These are phyloP conservation scores for Suillus ampliporus DNA, from an alignment of 768 basidiomycete genomes.

Conservation along the genomic window DNA sequence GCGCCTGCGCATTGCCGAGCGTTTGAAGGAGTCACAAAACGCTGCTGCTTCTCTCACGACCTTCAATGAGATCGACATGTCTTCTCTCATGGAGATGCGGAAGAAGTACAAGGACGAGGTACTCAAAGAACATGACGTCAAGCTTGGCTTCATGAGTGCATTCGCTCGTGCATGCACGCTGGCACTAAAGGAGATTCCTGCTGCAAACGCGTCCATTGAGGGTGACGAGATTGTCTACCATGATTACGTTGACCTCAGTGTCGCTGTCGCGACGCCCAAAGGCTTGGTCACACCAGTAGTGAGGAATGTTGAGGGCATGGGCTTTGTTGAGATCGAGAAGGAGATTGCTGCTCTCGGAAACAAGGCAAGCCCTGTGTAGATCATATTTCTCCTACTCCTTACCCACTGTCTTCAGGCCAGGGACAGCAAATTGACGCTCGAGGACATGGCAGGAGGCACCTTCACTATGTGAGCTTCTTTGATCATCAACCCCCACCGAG, in stretches of 20 bases:
- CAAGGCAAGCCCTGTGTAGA: slow-evolving; percentile 53
- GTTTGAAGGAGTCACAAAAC: slow-evolving; percentile 99
- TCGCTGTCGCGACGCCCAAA: slow-evolving; percentile 97
- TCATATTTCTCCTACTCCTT: background rate
- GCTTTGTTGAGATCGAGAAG: slow-evolving; percentile 89
- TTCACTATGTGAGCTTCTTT: slow-evolving; percentile 85
- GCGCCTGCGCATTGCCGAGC: slow-evolving; percentile 96
- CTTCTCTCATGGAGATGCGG: slow-evolving; percentile 90
- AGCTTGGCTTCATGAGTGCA: slow-evolving; percentile 99
- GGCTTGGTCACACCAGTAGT: slow-evolving; percentile 97
- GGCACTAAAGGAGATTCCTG: slow-evolving; percentile 90
- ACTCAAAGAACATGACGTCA: slow-evolving; percentile 91
- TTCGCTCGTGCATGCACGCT: slow-evolving; percentile 88
- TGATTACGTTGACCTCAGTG: slow-evolving; percentile 92
- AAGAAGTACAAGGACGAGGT: slow-evolving; percentile 92
- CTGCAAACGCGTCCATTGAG: slow-evolving; percentile 94
- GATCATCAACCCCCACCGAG: background rate
- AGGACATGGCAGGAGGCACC: slow-evolving; percentile 98
- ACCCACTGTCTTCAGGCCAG: slow-evolving; percentile 50
- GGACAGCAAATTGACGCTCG: slow-evolving; percentile 92
- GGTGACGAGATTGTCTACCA: slow-evolving; percentile 92
- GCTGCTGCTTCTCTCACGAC: slow-evolving; percentile 96
- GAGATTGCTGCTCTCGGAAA: slow-evolving; percentile 91
- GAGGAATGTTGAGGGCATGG: slow-evolving; percentile 88
- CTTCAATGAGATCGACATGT: slow-evolving; percentile 99